Percentiles rank a stretch among this genome's conserved stretches.
phyloP scores from a whole-genome alignment of 345 rosid species.

The Eucalyptus camaldulensis region DNA sequence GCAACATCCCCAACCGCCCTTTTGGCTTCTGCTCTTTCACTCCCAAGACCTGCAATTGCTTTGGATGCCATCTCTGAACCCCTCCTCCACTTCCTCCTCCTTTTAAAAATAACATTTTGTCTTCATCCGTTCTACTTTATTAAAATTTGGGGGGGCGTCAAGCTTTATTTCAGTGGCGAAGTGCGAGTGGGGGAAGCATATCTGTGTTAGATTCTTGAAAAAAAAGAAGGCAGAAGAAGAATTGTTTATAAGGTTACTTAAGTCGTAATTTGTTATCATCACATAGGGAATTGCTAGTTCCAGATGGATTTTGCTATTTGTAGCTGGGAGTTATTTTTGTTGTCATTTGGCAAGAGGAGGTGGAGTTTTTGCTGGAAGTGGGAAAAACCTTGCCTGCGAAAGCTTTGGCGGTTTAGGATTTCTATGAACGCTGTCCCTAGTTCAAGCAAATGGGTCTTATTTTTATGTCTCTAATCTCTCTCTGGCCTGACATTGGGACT shows the following conservation, averaged over 20 bases:
- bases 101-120: not conserved
- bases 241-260: slow-evolving; percentile 26
- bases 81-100: not conserved
- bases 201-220: slow-evolving; percentile 6
- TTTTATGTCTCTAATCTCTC: not conserved
- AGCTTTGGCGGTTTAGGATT: not conserved
- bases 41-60: slow-evolving; percentile 92
- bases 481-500: not conserved
- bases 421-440: not conserved
- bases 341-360: slow-evolving; percentile 3
- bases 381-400: not conserved
- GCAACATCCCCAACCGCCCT: slow-evolving; percentile 96
- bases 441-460: not conserved
- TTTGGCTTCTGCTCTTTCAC: slow-evolving; percentile 97
- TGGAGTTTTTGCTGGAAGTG: not conserved
- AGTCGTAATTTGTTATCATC: not conserved
- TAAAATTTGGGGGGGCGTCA: not conserved
- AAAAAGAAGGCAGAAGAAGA: slow-evolving; percentile 16
- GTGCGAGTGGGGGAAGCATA: slow-evolving; percentile 15
- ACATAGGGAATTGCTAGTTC: slow-evolving; percentile 16
- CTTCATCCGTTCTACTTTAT: not conserved
- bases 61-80: slow-evolving; percentile 69
- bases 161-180: not conserved
- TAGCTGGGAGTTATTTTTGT: not conserved
- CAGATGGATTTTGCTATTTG: slow-evolving; percentile 10